A percentile compares a stretch with the other conserved stretches of the same genome.
These are phyloP conservation scores for Vaccinium macrocarpon DNA, from an alignment of 148 eudicot species.

Conservation along the genomic window DNA sequence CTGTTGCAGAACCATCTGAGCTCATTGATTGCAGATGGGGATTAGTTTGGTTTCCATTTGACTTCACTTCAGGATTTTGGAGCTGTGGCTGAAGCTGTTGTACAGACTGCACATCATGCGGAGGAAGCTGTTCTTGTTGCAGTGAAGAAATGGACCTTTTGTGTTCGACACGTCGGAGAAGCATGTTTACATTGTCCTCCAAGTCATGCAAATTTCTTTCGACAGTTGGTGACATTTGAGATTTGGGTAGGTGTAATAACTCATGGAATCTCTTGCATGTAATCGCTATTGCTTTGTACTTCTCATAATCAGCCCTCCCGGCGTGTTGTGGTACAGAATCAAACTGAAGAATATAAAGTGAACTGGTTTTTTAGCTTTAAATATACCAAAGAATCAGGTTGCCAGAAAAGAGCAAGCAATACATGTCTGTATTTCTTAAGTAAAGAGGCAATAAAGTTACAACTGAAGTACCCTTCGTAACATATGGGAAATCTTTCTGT, in stretches of 20 bases:
- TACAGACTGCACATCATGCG: slow-evolving; percentile 4
- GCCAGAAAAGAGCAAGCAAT: not conserved
- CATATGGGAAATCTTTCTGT: not conserved
- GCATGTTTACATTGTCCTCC: not conserved
- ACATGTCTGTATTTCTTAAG: not conserved
- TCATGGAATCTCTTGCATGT: not conserved
- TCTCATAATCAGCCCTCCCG: slow-evolving; percentile 3
- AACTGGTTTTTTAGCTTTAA: not conserved
- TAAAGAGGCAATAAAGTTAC: not conserved
- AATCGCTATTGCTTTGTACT: not conserved
- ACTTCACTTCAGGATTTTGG: not conserved
- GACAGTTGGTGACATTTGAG: slow-evolving; percentile 11
- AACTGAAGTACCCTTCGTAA: slow-evolving; percentile 8
- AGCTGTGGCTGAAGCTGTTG: slow-evolving; percentile 2
- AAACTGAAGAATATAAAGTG: slow-evolving; percentile 3
- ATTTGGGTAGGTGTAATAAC: slow-evolving; percentile 9
- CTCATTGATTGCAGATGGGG: not conserved
- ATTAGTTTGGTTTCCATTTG: slow-evolving; percentile 12
- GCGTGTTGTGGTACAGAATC: slow-evolving; percentile 14
- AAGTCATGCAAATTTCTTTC: not conserved
- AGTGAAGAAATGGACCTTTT: not conserved
- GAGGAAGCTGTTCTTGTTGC: slow-evolving; percentile 6
- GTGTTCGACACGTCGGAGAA: not conserved
- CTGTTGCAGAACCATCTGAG: not conserved
- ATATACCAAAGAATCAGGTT: not conserved